Evolutionary conservation across 2,329 filamentous ascomycete genomes (phyloP).

Genomic region (Sporothrix brunneoviolacea): DNA sequence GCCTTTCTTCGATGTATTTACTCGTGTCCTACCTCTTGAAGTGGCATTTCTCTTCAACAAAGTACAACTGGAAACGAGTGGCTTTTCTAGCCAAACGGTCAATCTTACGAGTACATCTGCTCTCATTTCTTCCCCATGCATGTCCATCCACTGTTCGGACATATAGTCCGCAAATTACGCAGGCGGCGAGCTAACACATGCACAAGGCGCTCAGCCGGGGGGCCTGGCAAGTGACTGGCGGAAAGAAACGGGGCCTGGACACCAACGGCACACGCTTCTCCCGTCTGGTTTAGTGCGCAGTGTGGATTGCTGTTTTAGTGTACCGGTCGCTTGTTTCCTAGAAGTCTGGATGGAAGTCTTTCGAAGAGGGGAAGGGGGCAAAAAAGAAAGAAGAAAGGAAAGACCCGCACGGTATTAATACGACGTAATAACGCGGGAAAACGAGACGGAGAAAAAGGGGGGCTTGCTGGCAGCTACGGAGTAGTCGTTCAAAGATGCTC

Average conservation of each 20-base stretch:
- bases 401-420: too few species aligned
- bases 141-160: not conserved
- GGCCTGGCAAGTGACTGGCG: not conserved
- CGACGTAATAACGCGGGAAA: not conserved
- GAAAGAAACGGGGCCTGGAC: conserved; percentile 1
- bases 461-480: too few species aligned
- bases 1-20: too few species aligned
- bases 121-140: not conserved
- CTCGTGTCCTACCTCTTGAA: too few species aligned
- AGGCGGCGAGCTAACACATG: conserved; percentile 2
- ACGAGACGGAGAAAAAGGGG: not conserved
- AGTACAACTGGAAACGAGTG: too few species aligned
- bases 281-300: not conserved
- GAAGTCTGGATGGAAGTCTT: too few species aligned
- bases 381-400: not conserved
- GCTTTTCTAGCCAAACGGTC: too few species aligned
- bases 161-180: too few species aligned
- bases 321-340: not conserved
- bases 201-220: conserved; percentile 4
- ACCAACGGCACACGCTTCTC: too few species aligned
- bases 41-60: too few species aligned
- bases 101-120: too few species aligned
- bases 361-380: not conserved
- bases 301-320: not conserved
- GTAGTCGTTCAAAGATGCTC: too few species aligned